Evolutionary conservation across 1,284 basidiomycete species (phyloP).

Genomic region (Sporisorium sorghi): DNA sequence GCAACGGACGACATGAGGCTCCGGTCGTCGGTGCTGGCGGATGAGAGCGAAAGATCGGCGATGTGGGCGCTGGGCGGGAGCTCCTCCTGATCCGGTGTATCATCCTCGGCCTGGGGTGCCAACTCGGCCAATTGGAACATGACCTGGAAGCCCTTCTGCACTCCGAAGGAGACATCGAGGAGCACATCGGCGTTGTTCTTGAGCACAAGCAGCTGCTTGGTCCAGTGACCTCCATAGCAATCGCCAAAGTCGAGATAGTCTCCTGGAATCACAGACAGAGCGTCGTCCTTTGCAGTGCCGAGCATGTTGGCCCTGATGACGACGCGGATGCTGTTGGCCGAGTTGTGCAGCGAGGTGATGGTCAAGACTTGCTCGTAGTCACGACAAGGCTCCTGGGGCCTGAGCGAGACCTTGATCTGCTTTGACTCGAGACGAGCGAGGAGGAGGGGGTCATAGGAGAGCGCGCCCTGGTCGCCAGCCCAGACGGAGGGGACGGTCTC

Average conservation of each 20-base stretch:
- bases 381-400: slow-evolving; percentile 54
- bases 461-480: slow-evolving; percentile 43
- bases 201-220: slow-evolving; percentile 71
- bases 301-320: slow-evolving; percentile 67
- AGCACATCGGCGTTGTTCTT: slow-evolving; percentile 71
- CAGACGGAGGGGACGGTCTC: slow-evolving; percentile 43
- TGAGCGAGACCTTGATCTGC: slow-evolving; percentile 47
- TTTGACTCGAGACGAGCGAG: slow-evolving; percentile 36
- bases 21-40: slow-evolving; percentile 35
- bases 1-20: slow-evolving; percentile 32
- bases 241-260: slow-evolving; percentile 72
- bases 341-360: slow-evolving; percentile 62
- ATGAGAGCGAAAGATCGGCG: slow-evolving; percentile 45
- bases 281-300: slow-evolving; percentile 68
- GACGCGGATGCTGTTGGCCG: slow-evolving; percentile 58
- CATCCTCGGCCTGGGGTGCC: slow-evolving; percentile 59
- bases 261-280: slow-evolving; percentile 71
- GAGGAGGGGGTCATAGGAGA: slow-evolving; percentile 32
- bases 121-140: slow-evolving; percentile 71
- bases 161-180: slow-evolving; percentile 71
- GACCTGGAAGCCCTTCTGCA: slow-evolving; percentile 70
- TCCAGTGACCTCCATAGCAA: slow-evolving; percentile 72
- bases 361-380: slow-evolving; percentile 66
- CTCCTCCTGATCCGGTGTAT: slow-evolving; percentile 39
- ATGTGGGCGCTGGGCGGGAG: slow-evolving; percentile 40